phyloP scores from a whole-genome alignment of 305 asterid species.

The Caryopteris hybrid region DNA sequence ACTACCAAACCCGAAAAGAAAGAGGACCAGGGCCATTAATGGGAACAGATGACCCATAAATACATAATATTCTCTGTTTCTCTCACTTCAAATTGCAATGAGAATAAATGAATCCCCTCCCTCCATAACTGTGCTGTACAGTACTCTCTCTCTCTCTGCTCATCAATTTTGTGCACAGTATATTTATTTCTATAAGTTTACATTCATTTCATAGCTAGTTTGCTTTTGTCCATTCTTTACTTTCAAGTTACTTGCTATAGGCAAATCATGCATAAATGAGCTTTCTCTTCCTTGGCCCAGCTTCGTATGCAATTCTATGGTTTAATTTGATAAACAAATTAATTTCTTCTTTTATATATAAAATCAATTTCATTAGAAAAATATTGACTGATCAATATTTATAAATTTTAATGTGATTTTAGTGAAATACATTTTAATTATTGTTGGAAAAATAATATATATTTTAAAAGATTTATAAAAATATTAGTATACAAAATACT shows the following conservation, averaged over 20 bases:
- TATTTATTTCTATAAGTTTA: slow-evolving; percentile 23
- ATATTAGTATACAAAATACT: too few species aligned
- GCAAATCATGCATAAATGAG: slow-evolving; percentile 14
- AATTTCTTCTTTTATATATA: too few species aligned
- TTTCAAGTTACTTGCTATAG: not conserved
- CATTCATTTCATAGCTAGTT: slow-evolving; percentile 2
- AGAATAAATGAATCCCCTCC: slow-evolving; percentile 14
- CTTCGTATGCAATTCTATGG: too few species aligned
- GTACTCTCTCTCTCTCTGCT: slow-evolving; percentile 10
- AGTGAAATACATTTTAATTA: too few species aligned
- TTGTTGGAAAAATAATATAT: too few species aligned
- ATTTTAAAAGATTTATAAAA: too few species aligned
- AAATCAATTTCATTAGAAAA: too few species aligned
- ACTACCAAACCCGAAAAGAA: slow-evolving; percentile 28
- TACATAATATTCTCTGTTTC: slow-evolving; percentile 30
- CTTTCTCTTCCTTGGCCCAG: not conserved
- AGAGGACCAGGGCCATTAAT: slow-evolving; percentile 37
- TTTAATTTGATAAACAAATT: too few species aligned
- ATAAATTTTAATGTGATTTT: too few species aligned
- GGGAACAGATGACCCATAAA: slow-evolving; percentile 36
- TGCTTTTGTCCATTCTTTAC: slow-evolving; percentile 9
- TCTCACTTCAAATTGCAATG: slow-evolving; percentile 24
- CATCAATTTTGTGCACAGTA: not conserved
- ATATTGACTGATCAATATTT: too few species aligned
- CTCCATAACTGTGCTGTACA: too few species aligned